phyloP scores from a whole-genome alignment of 2,329 filamentous ascomycete species.

The Colletotrichum sp. region DNA sequence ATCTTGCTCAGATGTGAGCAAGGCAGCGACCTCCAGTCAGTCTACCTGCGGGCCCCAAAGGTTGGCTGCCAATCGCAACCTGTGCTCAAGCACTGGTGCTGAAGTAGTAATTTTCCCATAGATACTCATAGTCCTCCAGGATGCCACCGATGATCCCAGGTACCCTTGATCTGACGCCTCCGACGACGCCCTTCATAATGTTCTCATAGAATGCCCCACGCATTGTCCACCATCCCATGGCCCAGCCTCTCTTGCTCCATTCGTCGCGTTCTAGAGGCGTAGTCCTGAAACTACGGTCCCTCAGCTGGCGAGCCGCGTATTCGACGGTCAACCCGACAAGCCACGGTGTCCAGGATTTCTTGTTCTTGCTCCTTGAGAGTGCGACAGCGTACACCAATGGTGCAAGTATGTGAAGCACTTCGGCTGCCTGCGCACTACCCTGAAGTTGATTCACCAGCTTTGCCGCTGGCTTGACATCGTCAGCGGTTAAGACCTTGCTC shows the following conservation, averaged over 20 bases:
- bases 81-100: conserved; percentile 53
- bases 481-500: conserved; percentile 88
- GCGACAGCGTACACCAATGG: conserved; percentile 87
- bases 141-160: conserved; percentile 84
- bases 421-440: conserved; percentile 76
- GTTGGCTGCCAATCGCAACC: not conserved
- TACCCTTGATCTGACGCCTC: conserved; percentile 76
- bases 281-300: conserved; percentile 76
- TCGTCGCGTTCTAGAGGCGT: conserved; percentile 91
- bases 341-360: conserved; percentile 91
- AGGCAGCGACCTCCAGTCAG: not conserved
- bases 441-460: conserved; percentile 84
- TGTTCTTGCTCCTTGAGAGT: conserved; percentile 75
- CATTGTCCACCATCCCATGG: conserved; percentile 95
- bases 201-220: conserved; percentile 97
- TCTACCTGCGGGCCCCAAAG: not conserved
- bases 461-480: conserved; percentile 93
- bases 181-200: conserved; percentile 78
- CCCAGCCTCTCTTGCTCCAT: conserved; percentile 86
- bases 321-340: conserved; percentile 84
- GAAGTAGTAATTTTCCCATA: conserved; percentile 99
- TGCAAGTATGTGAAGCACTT: conserved; percentile 89
- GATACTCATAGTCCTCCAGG: conserved; percentile 93
- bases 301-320: conserved; percentile 84
- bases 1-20: not conserved